These are phyloP conservation scores for Micromonas commoda DNA, from an alignment of 139 green algal genomes.

Conservation along the genomic window DNA sequence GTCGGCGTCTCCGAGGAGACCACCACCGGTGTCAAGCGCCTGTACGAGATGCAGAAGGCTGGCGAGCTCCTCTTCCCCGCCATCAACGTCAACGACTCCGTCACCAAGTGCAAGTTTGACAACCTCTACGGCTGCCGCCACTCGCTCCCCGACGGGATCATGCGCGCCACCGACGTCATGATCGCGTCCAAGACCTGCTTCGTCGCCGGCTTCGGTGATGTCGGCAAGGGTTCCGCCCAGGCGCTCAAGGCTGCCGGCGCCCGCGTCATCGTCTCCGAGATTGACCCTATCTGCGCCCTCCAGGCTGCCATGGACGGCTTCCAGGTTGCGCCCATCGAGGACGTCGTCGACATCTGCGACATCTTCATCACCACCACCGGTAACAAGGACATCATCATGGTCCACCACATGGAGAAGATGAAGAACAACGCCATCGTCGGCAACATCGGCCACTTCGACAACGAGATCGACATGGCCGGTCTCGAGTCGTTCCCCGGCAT, in stretches of 20 bases:
- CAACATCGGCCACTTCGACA: constrained; percentile 99
- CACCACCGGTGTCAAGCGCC: constrained; percentile 97
- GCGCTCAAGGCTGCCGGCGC: constrained; percentile 94
- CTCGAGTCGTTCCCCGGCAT: constrained; percentile 75
- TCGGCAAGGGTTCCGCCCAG: constrained; percentile 95
- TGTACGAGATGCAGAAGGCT: constrained; percentile 95
- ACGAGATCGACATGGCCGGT: constrained; percentile 99
- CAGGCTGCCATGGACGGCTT: constrained; percentile 95
- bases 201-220: constrained; percentile 94
- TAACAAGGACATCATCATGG: constrained; percentile 99
- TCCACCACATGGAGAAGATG: constrained; percentile 94
- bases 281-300: constrained; percentile 99
- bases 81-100: constrained; percentile 99
- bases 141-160: constrained; percentile 98
- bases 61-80: constrained; percentile 93
- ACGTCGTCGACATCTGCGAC: constrained; percentile 72
- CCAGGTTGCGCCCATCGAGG: constrained; percentile 74
- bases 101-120: constrained; percentile 99
- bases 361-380: constrained; percentile 99
- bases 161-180: constrained; percentile 98
- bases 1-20: constrained; percentile 98
- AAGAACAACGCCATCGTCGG: constrained; percentile 99
- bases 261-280: constrained; percentile 86
- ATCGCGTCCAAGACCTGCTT: constrained; percentile 63
- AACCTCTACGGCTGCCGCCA: constrained; percentile 99